Conservation (phyloP, 192 early-diverging fungal genomes). For the Pilaira anomala region DNA sequence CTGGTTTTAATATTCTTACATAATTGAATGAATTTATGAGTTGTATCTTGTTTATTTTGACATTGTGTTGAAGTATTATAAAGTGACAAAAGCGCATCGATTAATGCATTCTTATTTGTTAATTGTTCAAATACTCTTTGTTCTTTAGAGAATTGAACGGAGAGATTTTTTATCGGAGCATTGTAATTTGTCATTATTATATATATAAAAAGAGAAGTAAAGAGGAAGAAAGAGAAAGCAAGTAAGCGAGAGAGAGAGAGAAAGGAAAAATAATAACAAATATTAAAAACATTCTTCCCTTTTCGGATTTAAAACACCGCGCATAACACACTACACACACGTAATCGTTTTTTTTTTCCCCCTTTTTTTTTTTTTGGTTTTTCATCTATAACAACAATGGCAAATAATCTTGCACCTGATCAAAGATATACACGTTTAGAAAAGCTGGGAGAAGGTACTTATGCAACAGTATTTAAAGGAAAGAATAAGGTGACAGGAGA, state of each 20-base stretch:
- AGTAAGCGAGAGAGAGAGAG: too few species aligned
- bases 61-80: neutral
- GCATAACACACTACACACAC: too few species aligned
- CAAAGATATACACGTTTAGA: constrained; percentile 74
- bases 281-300: too few species aligned
- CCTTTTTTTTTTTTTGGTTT: neutral
- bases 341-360: neutral
- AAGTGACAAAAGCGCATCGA: neutral
- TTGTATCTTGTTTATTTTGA: neutral
- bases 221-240: neutral
- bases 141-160: neutral
- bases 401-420: constrained; percentile 22
- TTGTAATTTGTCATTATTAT: too few species aligned
- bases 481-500: constrained; percentile 70
- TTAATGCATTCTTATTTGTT: constrained; percentile 7
- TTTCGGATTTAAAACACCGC: too few species aligned
- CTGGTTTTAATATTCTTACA: constrained; percentile 6
- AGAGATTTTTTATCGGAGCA: neutral
- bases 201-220: too few species aligned
- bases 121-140: constrained; percentile 4
- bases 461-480: constrained; percentile 89
- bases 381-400: neutral
- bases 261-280: too few species aligned
- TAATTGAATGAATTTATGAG: constrained; percentile 6
- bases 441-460: constrained; percentile 97